Evolutionary conservation across 805 yeast genomes (phyloP).

Genomic region (Ogataea dorogensis): DNA sequence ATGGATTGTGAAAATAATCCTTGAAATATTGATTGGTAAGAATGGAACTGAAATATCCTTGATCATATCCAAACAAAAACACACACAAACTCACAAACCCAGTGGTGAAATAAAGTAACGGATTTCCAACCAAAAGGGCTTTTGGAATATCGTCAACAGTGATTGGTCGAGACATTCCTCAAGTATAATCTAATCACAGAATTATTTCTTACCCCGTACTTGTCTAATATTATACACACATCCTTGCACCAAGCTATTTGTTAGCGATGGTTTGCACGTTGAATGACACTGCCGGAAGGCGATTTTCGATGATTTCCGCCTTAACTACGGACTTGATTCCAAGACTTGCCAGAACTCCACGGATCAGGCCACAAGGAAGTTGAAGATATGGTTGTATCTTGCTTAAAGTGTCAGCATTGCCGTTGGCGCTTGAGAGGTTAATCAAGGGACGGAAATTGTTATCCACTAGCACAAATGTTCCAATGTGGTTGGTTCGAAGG

Average conservation of each 20-base stretch:
- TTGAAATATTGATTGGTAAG: slow-evolving; percentile 71
- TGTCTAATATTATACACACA: slow-evolving; percentile 3
- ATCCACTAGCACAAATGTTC: slow-evolving; percentile 79
- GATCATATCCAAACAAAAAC: slow-evolving; percentile 76
- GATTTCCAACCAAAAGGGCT: slow-evolving; percentile 32
- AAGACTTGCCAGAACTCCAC: slow-evolving; percentile 68
- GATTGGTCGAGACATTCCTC: slow-evolving; percentile 19
- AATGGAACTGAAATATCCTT: slow-evolving; percentile 89
- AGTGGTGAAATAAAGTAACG: slow-evolving; percentile 42
- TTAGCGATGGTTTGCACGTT: slow-evolving; percentile 54
- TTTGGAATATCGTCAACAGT: slow-evolving; percentile 29
- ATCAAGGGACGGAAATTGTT: slow-evolving; percentile 54
- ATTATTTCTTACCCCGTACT: slow-evolving; percentile 11
- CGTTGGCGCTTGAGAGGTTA: slow-evolving; percentile 47
- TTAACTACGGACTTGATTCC: slow-evolving; percentile 65
- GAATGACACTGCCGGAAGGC: slow-evolving; percentile 68
- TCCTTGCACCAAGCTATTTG: slow-evolving; percentile 10
- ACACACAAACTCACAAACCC: slow-evolving; percentile 62
- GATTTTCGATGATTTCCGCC: slow-evolving; percentile 51
- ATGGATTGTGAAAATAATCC: slow-evolving; percentile 68
- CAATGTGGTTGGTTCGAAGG: slow-evolving; percentile 85
- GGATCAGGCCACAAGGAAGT: slow-evolving; percentile 73
- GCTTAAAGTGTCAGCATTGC: slow-evolving; percentile 42
- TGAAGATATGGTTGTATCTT: slow-evolving; percentile 53
- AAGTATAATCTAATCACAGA: background rate